Conservation (phyloP, 805 yeast species). For the Teunomyces pallodes region DNA sequence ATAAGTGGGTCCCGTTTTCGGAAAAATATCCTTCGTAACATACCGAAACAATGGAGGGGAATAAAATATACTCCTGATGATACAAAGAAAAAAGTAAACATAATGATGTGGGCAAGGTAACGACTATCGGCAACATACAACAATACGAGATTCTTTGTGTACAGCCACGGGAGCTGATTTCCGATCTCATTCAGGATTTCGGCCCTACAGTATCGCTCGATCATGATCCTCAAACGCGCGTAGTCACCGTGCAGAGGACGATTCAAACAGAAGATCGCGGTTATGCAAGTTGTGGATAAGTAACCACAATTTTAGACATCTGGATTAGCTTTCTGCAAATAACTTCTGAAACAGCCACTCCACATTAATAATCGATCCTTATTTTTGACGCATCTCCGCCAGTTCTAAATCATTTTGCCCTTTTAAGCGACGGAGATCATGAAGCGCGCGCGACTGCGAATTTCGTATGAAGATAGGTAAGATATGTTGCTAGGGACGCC, state of each 20-base stretch:
- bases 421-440: not conserved
- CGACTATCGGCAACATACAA: not conserved
- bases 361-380: not conserved
- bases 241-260: not conserved
- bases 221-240: not conserved
- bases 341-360: not conserved
- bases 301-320: not conserved
- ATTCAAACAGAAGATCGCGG: not conserved
- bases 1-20: not conserved
- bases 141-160: not conserved
- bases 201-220: too few relatives aligned
- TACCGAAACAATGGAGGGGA: conserved; percentile 1
- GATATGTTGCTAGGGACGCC: not conserved
- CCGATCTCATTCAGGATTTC: too few relatives aligned
- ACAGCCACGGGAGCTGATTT: too few relatives aligned
- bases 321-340: not conserved
- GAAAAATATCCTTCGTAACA: conserved; percentile 1
- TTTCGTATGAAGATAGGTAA: not conserved
- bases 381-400: not conserved
- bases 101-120: not conserved
- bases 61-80: not conserved
- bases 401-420: not conserved
- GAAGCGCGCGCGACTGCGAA: not conserved
- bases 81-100: not conserved
- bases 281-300: not conserved